Conservation (phyloP, 2,329 filamentous ascomycete genomes). For the Xylogone sp. region DNA sequence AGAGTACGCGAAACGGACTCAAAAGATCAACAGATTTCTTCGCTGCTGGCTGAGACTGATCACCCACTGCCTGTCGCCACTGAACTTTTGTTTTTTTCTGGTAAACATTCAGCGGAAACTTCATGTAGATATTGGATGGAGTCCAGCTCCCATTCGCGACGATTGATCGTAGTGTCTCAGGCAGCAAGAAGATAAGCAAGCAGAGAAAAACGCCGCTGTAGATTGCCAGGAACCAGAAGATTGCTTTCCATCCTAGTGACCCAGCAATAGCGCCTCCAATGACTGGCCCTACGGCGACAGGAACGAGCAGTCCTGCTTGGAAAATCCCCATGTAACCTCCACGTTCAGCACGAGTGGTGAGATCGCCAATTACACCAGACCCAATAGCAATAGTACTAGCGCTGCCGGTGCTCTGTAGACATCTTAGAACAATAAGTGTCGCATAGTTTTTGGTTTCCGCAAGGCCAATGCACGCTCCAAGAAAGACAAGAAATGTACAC, state of each 20-base stretch:
- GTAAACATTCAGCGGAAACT: slow-evolving; percentile 6
- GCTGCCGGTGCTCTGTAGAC: slow-evolving; percentile 54
- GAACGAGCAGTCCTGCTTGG: slow-evolving; percentile 21
- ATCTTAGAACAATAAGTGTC: slow-evolving; percentile 47
- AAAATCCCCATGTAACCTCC: slow-evolving; percentile 65
- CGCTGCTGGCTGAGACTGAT: not conserved
- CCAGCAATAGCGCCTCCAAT: slow-evolving; percentile 43
- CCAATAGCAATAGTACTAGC: slow-evolving; percentile 55
- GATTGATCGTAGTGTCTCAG: slow-evolving; percentile 19
- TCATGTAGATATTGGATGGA: not conserved
- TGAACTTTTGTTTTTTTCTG: slow-evolving; percentile 17
- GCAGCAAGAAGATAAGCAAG: slow-evolving; percentile 11
- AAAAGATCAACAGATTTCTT: slow-evolving; percentile 25
- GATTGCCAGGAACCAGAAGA: slow-evolving; percentile 51
- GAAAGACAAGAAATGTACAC: slow-evolving; percentile 41
- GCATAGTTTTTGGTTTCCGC: slow-evolving; percentile 37
- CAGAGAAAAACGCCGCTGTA: slow-evolving; percentile 33
- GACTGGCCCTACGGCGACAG: slow-evolving; percentile 41
- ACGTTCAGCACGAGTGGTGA: slow-evolving; percentile 54
- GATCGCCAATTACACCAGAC: slow-evolving; percentile 58
- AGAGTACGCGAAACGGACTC: slow-evolving; percentile 33
- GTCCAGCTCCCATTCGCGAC: slow-evolving; percentile 17
- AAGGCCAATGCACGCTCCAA: slow-evolving; percentile 41
- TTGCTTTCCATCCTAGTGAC: slow-evolving; percentile 41
- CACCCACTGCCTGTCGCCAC: slow-evolving; percentile 14